These are phyloP conservation scores for Waltergamsia citrina DNA, from an alignment of 2,329 filamentous ascomycete genomes.

Conservation along the genomic window DNA sequence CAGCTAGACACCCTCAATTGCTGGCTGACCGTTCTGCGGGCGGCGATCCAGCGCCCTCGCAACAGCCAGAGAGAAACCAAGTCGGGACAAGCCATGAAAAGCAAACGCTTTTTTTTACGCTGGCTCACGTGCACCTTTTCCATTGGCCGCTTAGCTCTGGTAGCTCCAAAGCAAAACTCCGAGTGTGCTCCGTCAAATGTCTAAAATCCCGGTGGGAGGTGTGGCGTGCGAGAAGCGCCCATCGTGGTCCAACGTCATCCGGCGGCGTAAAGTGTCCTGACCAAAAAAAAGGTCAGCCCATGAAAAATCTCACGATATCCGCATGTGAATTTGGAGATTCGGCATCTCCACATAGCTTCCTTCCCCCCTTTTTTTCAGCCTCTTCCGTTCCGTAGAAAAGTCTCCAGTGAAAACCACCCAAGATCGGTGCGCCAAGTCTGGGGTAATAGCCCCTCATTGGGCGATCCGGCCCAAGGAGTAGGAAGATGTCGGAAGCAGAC, in stretches of 20 bases:
- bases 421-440: slow-evolving; percentile 3
- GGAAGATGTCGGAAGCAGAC: slow-evolving; percentile 3
- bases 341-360: not conserved
- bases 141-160: not conserved
- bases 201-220: too few species aligned
- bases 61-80: too few species aligned
- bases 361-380: slow-evolving; percentile 2
- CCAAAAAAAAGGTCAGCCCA: too few species aligned
- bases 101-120: too few species aligned
- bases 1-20: too few species aligned
- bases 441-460: slow-evolving; percentile 4
- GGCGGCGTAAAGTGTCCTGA: too few species aligned
- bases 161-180: slow-evolving; percentile 3
- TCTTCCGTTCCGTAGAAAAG: too few species aligned
- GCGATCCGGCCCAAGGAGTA: not conserved
- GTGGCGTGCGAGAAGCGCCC: too few species aligned
- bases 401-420: not conserved
- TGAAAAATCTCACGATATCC: not conserved
- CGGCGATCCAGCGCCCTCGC: too few species aligned
- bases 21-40: too few species aligned
- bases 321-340: not conserved
- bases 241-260: too few species aligned
- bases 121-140: slow-evolving; percentile 1
- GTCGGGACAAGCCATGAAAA: not conserved
- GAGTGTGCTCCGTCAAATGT: not conserved